phyloP scores from a whole-genome alignment of 306 rosid species.

The Carpinus viminea region DNA sequence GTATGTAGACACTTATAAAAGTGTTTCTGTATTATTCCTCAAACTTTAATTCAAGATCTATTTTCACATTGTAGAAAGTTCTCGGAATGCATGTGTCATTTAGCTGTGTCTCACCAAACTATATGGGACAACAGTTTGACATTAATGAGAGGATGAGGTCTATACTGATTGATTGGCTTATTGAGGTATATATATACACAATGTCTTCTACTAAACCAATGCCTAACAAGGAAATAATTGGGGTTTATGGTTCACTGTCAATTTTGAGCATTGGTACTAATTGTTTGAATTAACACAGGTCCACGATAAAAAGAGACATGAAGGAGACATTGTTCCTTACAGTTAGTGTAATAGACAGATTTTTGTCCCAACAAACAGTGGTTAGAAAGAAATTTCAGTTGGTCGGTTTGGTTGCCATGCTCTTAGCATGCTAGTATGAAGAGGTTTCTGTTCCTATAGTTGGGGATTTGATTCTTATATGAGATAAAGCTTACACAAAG shows the following conservation, averaged over 20 bases:
- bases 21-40: no score
- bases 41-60: no score
- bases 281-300: conserved; percentile 62
- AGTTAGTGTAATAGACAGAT: conserved; percentile 76
- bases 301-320: conserved; percentile 88
- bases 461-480: conserved; percentile 81
- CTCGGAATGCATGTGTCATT: no score
- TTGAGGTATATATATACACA: conserved; percentile 65
- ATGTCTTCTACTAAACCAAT: conserved; percentile 22
- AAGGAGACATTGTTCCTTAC: conserved; percentile 93
- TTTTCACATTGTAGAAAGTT: no score
- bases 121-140: conserved; percentile 77
- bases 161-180: conserved; percentile 94
- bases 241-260: no score
- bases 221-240: no score
- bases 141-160: conserved; percentile 96
- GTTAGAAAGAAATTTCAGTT: conserved; percentile 92
- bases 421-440: conserved; percentile 95
- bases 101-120: conserved; percentile 63
- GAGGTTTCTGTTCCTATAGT: conserved; percentile 94
- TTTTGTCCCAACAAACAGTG: conserved; percentile 58
- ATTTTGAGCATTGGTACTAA: no score
- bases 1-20: no score
- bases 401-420: conserved; percentile 98
- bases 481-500: conserved; percentile 84